Evolutionary conservation across 495 filamentous ascomycete species (phyloP), one percentile per base, ranked within the genome.

Genomic region (Daldinia vernicosa): DNA sequence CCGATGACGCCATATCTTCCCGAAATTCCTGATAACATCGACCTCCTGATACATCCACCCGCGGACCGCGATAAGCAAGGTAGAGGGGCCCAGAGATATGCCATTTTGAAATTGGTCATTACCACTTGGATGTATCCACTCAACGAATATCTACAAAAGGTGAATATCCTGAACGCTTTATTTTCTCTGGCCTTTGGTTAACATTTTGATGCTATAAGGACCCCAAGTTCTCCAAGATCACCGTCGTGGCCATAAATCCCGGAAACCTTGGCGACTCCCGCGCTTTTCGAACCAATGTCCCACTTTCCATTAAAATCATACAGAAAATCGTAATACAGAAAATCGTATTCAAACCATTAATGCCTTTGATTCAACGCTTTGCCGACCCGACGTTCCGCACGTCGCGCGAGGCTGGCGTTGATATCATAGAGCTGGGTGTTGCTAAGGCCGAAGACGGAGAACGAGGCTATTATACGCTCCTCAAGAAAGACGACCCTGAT

Each of bases 261-360:
- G 83, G 84, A 12, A 80, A 76, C 12, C 66, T 85, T 4, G 64
- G 69, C 24, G 80, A 83, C 69, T 85, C 83, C 22, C 81, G 82
- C 17, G 77, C 78, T 5, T 71, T 83, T 64, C 66, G 33, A 5
- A 79, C 60, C 9, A 84, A 85, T 58, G 81, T 78, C 1, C 79
- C 80, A 1, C 51, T 5, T 3, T 72, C 72, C 9, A 61, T 80
- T 15, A 45, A 39, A 17, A 14, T 57, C 9, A 59, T 75, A 26
- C 35, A 75, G 27, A 70, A 33, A 52, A 56, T 75, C 22, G 19
- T 81, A 35, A 59, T 75, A 26, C 35, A 75, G 27, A 70, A 33
- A 52, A 56, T 75, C 22, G 19, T 81, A 35, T 35, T 79, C 28
- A 72, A 67, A 43, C 80, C 75, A n/a, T 57, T 83, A 9, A 69